Base-by-base conservation (phyloP, 805 yeast species). In the Barnettozyma vustinii region DNA sequence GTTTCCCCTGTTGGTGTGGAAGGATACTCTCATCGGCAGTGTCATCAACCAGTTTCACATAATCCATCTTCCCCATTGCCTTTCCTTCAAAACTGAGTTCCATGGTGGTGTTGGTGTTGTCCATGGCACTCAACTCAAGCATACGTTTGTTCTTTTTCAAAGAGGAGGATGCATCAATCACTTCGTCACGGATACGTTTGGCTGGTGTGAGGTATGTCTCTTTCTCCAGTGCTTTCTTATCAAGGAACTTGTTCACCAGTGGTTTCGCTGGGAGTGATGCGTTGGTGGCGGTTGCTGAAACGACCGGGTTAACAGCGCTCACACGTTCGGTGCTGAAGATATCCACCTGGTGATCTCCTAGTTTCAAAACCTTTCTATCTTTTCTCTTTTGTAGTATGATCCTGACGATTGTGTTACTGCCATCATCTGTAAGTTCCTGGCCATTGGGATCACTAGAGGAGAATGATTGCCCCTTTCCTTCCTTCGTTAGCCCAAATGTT, bases 51-150 rank as follows among this genome's bases (percentile, higher is more conserved):
- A 72, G 59, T 41, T 69, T 65, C 37, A 70, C 69, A 13, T 70
- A 54, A 55, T 72, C 76, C 49, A 68, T 68, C 46, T 65, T 66
- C 55, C 71, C 72, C 65, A 72, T 60, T 2, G 75, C 76, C 50
- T 72, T 72, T 9, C 76, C 76, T 53, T 72, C 76, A 50, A 72
- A 72, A 57, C 74, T 70, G 45, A 72, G 50, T 21, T 72, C 76
- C 60, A 70, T 67, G 1, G 66, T 56, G 1, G 65, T 53, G 20
- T 59, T 37, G 27, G 9, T 42, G 39, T 42, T 44, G 47, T 27
- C 27, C 45, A 36, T 37, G 52, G 15, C 12, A 44, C 43, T 40
- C 8, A 53, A 10, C 16, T 52, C 55, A 1, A 41, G 32, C 48
- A 55, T 52, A 36, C 64, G 53, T 47, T 52, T 59, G 44, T 61